Percentiles rank a stretch among this genome's conserved stretches.
These are phyloP conservation scores for Colletotrichum limetticola DNA, from an alignment of 2,329 filamentous ascomycete species.

Conservation along the genomic window DNA sequence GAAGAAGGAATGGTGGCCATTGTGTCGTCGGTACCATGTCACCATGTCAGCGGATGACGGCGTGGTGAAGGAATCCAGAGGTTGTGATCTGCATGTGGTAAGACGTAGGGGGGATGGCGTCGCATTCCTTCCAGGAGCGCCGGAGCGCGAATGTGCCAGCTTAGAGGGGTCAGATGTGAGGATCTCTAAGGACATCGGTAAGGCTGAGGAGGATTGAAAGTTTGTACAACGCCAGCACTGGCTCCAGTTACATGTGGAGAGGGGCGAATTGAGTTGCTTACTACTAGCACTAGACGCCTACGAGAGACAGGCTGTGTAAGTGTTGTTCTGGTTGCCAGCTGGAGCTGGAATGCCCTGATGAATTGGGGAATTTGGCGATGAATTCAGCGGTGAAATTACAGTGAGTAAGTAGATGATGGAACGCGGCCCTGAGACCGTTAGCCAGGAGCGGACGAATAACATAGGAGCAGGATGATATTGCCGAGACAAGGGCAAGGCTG, in stretches of 20 bases:
- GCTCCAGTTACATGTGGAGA: background rate
- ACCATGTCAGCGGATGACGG: background rate
- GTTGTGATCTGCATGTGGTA: conserved; percentile 1
- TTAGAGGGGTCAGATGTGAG: background rate
- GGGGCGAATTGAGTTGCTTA: background rate
- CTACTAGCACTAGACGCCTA: background rate
- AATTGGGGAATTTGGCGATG: background rate
- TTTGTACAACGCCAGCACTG: background rate
- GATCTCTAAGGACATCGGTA: background rate
- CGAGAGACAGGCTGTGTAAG: background rate
- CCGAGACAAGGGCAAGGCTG: background rate
- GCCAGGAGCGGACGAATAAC: background rate
- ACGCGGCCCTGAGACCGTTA: background rate
- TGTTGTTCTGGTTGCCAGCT: background rate
- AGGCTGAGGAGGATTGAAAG: background rate
- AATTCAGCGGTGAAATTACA: background rate
- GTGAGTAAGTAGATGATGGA: background rate
- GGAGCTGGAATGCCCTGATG: background rate
- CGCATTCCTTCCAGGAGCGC: background rate
- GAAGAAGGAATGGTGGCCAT: background rate
- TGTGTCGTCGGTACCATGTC: background rate
- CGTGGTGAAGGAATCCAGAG: background rate
- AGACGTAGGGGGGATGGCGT: background rate
- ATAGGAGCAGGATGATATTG: background rate
- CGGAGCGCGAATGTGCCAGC: background rate